Evolutionary conservation across 192 early-diverging fungal species (phyloP).

Genomic region (Dissophora ornata): DNA sequence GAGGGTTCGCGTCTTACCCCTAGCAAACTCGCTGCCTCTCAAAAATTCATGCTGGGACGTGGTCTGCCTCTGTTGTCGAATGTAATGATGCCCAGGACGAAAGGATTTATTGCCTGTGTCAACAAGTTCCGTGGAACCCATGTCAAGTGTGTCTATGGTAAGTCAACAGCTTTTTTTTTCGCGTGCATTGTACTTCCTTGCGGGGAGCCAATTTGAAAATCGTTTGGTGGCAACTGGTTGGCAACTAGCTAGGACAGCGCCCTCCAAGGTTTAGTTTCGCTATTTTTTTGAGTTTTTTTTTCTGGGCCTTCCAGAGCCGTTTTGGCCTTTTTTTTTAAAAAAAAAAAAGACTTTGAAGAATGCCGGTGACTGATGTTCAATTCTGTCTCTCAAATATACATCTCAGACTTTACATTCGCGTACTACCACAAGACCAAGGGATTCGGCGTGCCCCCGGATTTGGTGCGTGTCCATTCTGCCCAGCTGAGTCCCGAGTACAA

Average conservation of each 20-base stretch:
- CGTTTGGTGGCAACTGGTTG: too few relatives aligned
- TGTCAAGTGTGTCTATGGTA: conserved; percentile 70
- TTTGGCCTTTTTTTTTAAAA: not conserved
- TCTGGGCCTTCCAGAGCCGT: not conserved
- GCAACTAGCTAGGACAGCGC: too few relatives aligned
- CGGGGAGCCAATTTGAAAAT: too few relatives aligned
- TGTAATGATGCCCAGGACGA: conserved; percentile 65
- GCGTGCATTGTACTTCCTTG: too few relatives aligned
- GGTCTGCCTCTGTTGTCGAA: conserved; percentile 59
- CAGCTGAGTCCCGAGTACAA: conserved; percentile 63
- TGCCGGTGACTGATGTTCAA: too few relatives aligned
- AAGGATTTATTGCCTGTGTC: conserved; percentile 66
- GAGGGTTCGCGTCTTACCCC: conserved; percentile 66
- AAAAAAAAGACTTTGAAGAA: not conserved
- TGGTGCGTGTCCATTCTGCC: conserved; percentile 61
- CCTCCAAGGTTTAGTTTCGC: not conserved
- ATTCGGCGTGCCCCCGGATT: conserved; percentile 61
- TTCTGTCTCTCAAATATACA: too few relatives aligned
- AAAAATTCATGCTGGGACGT: conserved; percentile 60
- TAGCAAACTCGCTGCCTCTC: conserved; percentile 59
- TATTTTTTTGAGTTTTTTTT: not conserved
- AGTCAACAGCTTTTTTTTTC: too few relatives aligned
- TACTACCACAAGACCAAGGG: conserved; percentile 59
- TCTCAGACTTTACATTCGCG: conserved; percentile 64
- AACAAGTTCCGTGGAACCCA: conserved; percentile 64